Evolutionary conservation across 352 stramenopile genomes (phyloP).

Genomic region (Pilasporangium apinafurcum): DNA sequence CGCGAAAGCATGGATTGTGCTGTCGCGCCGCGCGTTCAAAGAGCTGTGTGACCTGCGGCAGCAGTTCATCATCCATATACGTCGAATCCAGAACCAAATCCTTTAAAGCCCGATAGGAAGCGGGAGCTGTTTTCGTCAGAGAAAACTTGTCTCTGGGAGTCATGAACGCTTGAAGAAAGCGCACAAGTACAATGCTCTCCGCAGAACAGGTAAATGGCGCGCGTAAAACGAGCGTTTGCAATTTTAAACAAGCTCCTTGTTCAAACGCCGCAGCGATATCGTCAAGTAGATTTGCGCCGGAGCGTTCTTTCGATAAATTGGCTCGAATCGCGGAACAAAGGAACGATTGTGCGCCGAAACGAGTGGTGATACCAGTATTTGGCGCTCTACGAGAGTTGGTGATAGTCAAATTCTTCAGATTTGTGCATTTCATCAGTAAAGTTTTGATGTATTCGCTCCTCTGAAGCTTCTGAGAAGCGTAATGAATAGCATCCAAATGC

Average conservation of each 20-base stretch:
- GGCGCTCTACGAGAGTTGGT: no score
- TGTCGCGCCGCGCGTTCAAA: conserved; percentile 13
- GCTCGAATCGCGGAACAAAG: no score
- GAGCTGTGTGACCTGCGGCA: conserved; percentile 24
- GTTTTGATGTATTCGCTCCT: no score
- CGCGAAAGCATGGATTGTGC: conserved; percentile 21
- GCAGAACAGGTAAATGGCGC: conserved; percentile 57
- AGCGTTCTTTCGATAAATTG: no score
- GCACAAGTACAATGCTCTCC: conserved; percentile 40
- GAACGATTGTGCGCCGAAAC: no score
- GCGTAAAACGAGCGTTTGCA: conserved; percentile 31
- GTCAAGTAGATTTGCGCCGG: no score
- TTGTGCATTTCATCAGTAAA: conserved; percentile 33
- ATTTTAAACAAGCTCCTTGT: conserved; percentile 20
- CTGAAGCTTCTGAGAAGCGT: no score
- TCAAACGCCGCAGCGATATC: conserved; percentile 28
- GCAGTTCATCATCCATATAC: conserved; percentile 41
- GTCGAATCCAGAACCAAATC: conserved; percentile 49
- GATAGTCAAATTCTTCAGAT: conserved; percentile 38
- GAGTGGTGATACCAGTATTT: no score
- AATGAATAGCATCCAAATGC: conserved; percentile 30
- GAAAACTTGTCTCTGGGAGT: background rate
- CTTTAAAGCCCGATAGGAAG: no score
- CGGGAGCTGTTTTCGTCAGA: no score
- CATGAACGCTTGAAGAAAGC: conserved; percentile 25